These are phyloP conservation scores for Alternaria conjuncta DNA, from an alignment of 2,329 filamentous ascomycete genomes.

Conservation along the genomic window DNA sequence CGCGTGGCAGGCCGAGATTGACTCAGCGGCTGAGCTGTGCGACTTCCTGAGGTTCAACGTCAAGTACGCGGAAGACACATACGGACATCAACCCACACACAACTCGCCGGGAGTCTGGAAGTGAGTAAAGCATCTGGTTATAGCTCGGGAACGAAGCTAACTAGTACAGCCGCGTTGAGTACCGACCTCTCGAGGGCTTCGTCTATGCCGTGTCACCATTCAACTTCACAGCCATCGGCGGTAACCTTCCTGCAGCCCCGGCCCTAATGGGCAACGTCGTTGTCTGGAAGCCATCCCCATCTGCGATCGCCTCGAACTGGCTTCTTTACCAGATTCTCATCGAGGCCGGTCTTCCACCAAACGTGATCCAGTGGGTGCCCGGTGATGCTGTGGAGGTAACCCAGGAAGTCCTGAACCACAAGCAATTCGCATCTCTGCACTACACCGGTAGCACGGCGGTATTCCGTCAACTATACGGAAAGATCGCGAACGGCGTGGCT, in stretches of 20 bases:
- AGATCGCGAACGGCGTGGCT: constrained; percentile 81
- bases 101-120: constrained; percentile 90
- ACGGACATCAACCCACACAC: constrained; percentile 84
- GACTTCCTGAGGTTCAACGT: constrained; percentile 97
- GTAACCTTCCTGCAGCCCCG: constrained; percentile 82
- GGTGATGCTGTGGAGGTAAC: constrained; percentile 87
- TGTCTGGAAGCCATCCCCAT: constrained; percentile 95
- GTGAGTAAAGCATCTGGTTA: constrained; percentile 42
- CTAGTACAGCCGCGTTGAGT: constrained; percentile 70
- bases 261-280: constrained; percentile 94
- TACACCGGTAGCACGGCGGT: constrained; percentile 93
- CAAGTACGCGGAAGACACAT: constrained; percentile 89
- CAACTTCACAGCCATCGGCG: constrained; percentile 96
- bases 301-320: constrained; percentile 88
- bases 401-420: constrained; percentile 75
- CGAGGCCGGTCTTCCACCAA: constrained; percentile 85
- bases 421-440: constrained; percentile 86
- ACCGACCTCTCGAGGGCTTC: constrained; percentile 90
- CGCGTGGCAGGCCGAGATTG: constrained; percentile 98
- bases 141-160: constrained; percentile 22
- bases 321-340: constrained; percentile 87
- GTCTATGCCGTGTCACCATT: constrained; percentile 94
- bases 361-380: constrained; percentile 93
- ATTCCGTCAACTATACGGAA: constrained; percentile 86
- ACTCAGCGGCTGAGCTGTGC: constrained; percentile 87